Conservation (phyloP, 1,284 basidiomycete genomes). For the Serendipita sp. region DNA sequence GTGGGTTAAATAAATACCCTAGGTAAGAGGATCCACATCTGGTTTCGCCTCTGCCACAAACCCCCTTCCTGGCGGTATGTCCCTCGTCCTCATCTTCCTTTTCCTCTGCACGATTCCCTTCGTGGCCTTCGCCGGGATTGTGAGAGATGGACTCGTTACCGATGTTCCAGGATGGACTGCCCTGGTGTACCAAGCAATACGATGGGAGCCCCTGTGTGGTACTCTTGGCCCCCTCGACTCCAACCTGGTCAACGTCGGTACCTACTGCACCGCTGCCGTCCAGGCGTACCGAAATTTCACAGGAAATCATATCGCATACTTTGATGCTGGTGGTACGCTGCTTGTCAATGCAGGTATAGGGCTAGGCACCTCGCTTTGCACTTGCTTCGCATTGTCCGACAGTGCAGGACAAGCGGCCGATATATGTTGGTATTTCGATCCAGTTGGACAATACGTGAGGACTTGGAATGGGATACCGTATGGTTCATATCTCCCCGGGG, state of each 20-base stretch:
- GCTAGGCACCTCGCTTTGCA: background rate
- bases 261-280: background rate
- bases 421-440: constrained; percentile 1
- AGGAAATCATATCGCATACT: background rate
- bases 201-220: constrained; percentile 2
- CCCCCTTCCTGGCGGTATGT: background rate
- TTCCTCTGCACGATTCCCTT: background rate
- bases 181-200: background rate
- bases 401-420: background rate
- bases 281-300: background rate
- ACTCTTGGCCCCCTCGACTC: background rate
- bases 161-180: background rate
- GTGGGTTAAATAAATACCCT: too few relatives aligned
- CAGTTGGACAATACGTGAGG: background rate
- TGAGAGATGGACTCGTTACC: background rate
- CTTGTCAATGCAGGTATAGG: background rate
- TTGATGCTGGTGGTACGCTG: background rate
- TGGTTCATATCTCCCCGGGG: background rate
- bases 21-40: too few relatives aligned
- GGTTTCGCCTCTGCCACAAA: background rate
- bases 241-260: background rate
- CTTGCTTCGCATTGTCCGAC: background rate
- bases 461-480: background rate
- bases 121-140: background rate
- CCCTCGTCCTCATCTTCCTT: background rate